Base-by-base conservation (phyloP, 257 asterid species). In the Jaltomata sinuosa region DNA sequence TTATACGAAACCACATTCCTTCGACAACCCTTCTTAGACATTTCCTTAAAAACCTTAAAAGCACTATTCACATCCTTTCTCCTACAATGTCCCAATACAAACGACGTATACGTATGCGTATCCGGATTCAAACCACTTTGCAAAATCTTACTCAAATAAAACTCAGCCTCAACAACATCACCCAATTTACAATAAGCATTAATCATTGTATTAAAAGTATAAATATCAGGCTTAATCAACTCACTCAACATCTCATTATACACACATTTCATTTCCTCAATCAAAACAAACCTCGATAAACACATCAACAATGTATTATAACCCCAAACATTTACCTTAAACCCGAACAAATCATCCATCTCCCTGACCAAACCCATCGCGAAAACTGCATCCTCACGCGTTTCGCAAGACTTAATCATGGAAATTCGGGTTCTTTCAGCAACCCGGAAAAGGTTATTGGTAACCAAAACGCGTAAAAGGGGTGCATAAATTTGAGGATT, bases 1-100 rank as follows among this genome's bases (percentile, higher is more conserved):
- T 89, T 93, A 27, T 93, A 94, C 0, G 98, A 88, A 86, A 94
- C 94, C 86, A 85, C 91, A 87, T 93, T 94, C 85, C 97, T 91
- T 83, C 15, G 81, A 71, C 93, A 91, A 85, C 92, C 95, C 85
- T 87, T 93, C 42, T 86, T 85, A 1, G 86, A 87, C 97, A 94
- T 94, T 18, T 72, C 79, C 84, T 18, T 36, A 85, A 93, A 93
- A 82, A 93, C 83, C 54, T 83, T 83, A 59, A 29, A 59, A 5
- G 94, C 98, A 72, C 87, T 86, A 87, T 88, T 88, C 21, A 91
- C 77, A 87, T 94, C 93, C 49, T 87, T 91, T 81, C 86, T 93
- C 90, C 92, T 91, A 82, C 98, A 94, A 85, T 94, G 89, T 14
- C 98, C 98, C 77, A 93, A 87, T 81, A 94, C 90, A 81, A 94